Evolutionary conservation across 176 grass and related monocot species (phyloP), one percentile per base, ranked within the genome.

Genomic region (Eragrostis curvula): DNA sequence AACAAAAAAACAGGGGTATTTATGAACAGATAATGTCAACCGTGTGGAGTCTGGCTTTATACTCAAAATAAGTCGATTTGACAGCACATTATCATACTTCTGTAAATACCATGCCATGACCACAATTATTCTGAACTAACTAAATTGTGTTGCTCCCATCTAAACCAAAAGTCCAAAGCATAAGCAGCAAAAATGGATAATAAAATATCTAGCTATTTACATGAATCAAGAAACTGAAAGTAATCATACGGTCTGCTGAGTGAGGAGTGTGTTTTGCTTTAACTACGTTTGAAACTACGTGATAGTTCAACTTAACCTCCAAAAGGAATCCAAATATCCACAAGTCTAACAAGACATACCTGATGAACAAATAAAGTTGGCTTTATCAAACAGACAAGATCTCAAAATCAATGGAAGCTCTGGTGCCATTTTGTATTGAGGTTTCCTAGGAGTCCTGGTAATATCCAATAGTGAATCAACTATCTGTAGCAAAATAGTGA

Each of bases 371-470:
- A 83, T 85, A 87, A 98, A 91, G 42, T 55, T 84, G 18, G 86
- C 79, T 52, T 88, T 50, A 83, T 93, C 85, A 79, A 98, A 98
- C 57, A 91, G 85, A 80, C 96, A 98, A 50, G 79, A 87, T 73
- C 47, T 79, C 53, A 98, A 73, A 84, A 95, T 90, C 84, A 98
- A 81, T 24, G 96, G 96, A 79, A 93, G 71, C 75, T 98, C 96
- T 52, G 86, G 66, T 67, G 96, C 92, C 96, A 98, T 95, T 66
- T 89, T 93, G 78, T 95, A 98, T 60, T 98, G 92, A 93, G 96
- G 96, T 82, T 98, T 98, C 84, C 86, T 98, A 50, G 75, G 76
- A 56, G 78, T 88, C 78, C 80, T 91, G 15, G 53, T 79, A 36
- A 86, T 95, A 71, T 98, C 96, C 83, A 98, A 80, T 70, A 98